Percentiles rank a stretch among this genome's conserved stretches.
Conservation (phyloP, 192 early-diverging fungal genomes). For the Backusella psychrophila region DNA sequence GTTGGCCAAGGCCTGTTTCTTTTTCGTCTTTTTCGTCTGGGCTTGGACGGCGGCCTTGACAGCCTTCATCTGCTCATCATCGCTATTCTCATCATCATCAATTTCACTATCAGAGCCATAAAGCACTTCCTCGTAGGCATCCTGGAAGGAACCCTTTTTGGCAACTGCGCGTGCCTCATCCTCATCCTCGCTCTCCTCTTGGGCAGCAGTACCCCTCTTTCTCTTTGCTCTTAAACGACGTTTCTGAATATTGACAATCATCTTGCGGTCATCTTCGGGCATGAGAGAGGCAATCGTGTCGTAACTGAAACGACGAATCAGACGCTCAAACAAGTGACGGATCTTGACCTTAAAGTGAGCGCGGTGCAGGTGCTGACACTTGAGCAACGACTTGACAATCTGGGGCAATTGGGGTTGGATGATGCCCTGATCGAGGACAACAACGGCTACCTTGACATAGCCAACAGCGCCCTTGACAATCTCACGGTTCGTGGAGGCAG, state of each 20-base stretch:
- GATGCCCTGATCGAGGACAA: conserved; percentile 69
- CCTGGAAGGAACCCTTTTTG: conserved; percentile 61
- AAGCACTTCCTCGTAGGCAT: conserved; percentile 84
- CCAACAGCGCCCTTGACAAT: conserved; percentile 89
- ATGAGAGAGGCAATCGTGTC: conserved; percentile 78
- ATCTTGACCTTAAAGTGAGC: conserved; percentile 89
- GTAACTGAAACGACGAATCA: conserved; percentile 79
- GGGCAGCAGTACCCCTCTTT: conserved; percentile 53
- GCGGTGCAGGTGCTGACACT: conserved; percentile 84
- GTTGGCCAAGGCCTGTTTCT: conserved; percentile 33
- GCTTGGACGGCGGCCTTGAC: conserved; percentile 2
- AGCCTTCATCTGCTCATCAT: conserved; percentile 56
- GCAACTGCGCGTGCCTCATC: conserved; percentile 45
- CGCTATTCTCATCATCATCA: conserved; percentile 57
- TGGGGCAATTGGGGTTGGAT: conserved; percentile 69
- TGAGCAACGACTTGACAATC: conserved; percentile 74
- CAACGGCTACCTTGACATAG: conserved; percentile 89
- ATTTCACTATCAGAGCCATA: conserved; percentile 94
- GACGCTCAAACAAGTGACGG: conserved; percentile 89
- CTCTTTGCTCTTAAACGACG: conserved; percentile 83
- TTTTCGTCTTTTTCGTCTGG: conserved; percentile 25
- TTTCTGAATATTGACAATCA: conserved; percentile 92
- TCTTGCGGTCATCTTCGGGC: conserved; percentile 85
- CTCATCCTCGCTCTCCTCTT: conserved; percentile 45
- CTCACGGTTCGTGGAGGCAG: conserved; percentile 81